Conservation (phyloP, 352 stramenopile genomes). For the Pythium chondricola region DNA sequence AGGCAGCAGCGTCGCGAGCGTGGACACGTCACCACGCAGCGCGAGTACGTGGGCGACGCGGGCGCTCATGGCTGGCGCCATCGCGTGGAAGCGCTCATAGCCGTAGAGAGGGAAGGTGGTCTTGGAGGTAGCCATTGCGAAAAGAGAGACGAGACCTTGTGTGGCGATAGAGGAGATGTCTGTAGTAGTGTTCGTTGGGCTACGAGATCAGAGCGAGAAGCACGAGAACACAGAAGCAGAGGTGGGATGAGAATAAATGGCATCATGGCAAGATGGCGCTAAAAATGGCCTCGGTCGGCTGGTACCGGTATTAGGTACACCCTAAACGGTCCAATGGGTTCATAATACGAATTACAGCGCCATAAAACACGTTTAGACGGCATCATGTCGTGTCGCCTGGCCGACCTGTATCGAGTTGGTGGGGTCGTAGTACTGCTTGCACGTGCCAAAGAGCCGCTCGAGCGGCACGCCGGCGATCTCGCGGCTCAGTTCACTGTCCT, state of each 20-base stretch:
- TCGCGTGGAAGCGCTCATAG: constrained; percentile 67
- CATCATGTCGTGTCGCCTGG: background rate
- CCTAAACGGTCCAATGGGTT: no score
- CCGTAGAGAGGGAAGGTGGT: constrained; percentile 45
- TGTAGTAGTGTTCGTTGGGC: no score
- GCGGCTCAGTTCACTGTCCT: constrained; percentile 35
- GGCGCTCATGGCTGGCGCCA: constrained; percentile 33
- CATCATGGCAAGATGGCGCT: background rate
- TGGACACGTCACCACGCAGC: constrained; percentile 33
- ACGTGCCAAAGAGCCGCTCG: constrained; percentile 48
- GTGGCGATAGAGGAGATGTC: background rate
- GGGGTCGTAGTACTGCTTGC: constrained; percentile 57
- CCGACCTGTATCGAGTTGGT: background rate
- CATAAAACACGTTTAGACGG: background rate
- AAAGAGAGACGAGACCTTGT: background rate
- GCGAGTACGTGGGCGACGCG: constrained; percentile 44
- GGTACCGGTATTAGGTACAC: no score
- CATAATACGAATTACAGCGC: no score
- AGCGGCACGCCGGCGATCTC: constrained; percentile 35
- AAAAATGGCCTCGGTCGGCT: no score
- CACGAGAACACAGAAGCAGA: background rate
- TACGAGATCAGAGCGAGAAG: background rate
- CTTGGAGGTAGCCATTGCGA: background rate
- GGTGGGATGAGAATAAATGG: background rate
- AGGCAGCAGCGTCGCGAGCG: constrained; percentile 30